Conservation (phyloP, 345 rosid species). For the Durio zibethinus region DNA sequence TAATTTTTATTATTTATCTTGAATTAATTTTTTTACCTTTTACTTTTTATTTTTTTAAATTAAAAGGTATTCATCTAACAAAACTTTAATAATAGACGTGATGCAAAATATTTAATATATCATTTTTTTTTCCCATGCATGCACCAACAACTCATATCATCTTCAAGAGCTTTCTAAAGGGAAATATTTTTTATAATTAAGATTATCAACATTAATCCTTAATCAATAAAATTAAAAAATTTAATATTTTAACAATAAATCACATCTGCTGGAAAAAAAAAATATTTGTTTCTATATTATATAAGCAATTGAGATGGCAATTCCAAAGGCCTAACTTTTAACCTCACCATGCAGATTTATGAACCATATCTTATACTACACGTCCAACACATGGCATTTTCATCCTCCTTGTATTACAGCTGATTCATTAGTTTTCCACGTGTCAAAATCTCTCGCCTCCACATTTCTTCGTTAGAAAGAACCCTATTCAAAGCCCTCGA, state of each 20-base stretch:
- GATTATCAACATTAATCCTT: too few relatives aligned
- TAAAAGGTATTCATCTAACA: too few relatives aligned
- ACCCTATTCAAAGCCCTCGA: neutral
- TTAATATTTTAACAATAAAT: too few relatives aligned
- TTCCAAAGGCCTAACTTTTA: neutral
- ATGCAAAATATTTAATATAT: neutral
- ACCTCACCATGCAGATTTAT: constrained; percentile 1
- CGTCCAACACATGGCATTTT: constrained; percentile 5
- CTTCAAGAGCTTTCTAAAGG: neutral
- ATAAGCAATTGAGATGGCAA: neutral
- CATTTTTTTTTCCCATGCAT: neutral
- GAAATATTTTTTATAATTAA: too few relatives aligned
- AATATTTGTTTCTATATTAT: neutral
- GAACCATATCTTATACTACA: neutral
- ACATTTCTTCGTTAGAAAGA: neutral
- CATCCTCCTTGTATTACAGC: neutral
- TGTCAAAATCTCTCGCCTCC: neutral
- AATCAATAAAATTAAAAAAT: too few relatives aligned
- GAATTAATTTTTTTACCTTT: too few relatives aligned
- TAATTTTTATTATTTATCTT: too few relatives aligned
- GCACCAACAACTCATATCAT: constrained; percentile 1
- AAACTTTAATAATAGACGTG: too few relatives aligned
- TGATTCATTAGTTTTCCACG: constrained; percentile 11
- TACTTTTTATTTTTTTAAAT: too few relatives aligned
- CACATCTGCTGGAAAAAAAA: too few relatives aligned